phyloP scores from a whole-genome alignment of 345 rosid species.

The Punica granatum region DNA sequence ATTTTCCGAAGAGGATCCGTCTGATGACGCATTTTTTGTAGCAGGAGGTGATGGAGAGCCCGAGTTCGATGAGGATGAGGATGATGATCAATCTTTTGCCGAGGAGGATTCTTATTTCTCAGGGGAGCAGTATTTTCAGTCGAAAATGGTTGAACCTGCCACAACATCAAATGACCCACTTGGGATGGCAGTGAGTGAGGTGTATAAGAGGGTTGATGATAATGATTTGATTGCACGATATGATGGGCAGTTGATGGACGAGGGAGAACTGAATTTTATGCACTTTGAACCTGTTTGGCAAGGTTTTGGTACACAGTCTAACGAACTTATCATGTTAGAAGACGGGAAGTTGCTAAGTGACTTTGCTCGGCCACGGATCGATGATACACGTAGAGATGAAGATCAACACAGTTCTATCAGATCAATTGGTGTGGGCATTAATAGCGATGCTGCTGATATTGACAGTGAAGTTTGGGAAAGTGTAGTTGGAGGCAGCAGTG shows the following conservation, averaged over 20 bases:
- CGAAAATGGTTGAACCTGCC: slow-evolving; percentile 53
- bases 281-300: slow-evolving; percentile 89
- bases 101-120: slow-evolving; percentile 97
- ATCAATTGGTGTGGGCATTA: slow-evolving; percentile 95
- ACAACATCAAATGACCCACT: slow-evolving; percentile 67
- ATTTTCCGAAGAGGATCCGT: no score
- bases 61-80: no score
- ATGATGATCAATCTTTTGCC: slow-evolving; percentile 82
- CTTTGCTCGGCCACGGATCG: slow-evolving; percentile 35
- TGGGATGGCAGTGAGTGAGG: slow-evolving; percentile 56
- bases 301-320: slow-evolving; percentile 86
- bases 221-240: slow-evolving; percentile 62
- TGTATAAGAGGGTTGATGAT: slow-evolving; percentile 48
- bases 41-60: no score
- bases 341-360: slow-evolving; percentile 47
- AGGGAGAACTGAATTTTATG: slow-evolving; percentile 68
- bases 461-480: slow-evolving; percentile 90
- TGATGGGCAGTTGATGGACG: slow-evolving; percentile 87
- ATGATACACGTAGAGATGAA: slow-evolving; percentile 61
- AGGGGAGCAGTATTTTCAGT: slow-evolving; percentile 70
- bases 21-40: no score
- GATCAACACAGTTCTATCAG: slow-evolving; percentile 92
- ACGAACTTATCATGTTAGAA: slow-evolving; percentile 53
- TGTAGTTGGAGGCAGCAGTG: slow-evolving; percentile 87
- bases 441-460: slow-evolving; percentile 87